phyloP scores from a whole-genome alignment of 805 yeast species.

The Pichia thaimueangensis region DNA sequence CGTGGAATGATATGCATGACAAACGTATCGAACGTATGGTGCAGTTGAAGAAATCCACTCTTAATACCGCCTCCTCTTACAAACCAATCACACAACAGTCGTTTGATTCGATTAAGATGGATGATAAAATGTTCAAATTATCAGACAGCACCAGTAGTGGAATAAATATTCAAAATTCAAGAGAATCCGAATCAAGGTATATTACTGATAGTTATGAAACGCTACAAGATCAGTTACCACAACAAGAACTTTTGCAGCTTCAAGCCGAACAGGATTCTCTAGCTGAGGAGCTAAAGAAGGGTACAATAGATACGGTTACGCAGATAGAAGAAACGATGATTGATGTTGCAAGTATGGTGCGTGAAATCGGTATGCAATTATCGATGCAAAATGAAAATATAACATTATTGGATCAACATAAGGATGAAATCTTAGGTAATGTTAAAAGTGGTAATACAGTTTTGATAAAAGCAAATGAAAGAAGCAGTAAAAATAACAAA shows the following conservation, averaged over 20 bases:
- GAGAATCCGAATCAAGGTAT: slow-evolving; percentile 1
- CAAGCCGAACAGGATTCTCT: slow-evolving; percentile 54
- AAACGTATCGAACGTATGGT: slow-evolving; percentile 39
- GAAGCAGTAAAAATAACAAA: slow-evolving; percentile 57
- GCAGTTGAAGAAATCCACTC: slow-evolving; percentile 31
- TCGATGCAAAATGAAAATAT: slow-evolving; percentile 68
- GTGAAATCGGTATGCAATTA: slow-evolving; percentile 68
- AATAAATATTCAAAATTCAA: neutral
- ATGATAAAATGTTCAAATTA: neutral
- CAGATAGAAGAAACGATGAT: slow-evolving; percentile 54
- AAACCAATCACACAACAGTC: neutral
- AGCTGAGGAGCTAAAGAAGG: slow-evolving; percentile 46
- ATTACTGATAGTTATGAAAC: slow-evolving; percentile 32
- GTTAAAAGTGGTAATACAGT: slow-evolving; percentile 66
- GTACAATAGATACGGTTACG: slow-evolving; percentile 54
- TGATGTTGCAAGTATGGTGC: slow-evolving; percentile 70
- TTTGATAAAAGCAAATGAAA: slow-evolving; percentile 58
- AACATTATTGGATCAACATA: slow-evolving; percentile 54
- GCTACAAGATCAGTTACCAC: slow-evolving; percentile 27
- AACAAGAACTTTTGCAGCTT: slow-evolving; percentile 52
- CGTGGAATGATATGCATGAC: slow-evolving; percentile 44
- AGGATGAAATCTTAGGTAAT: slow-evolving; percentile 58
- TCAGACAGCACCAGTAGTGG: neutral
- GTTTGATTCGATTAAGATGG: neutral
- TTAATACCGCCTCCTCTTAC: slow-evolving; percentile 15